These are phyloP conservation scores for Psilocybe tampanensis DNA, from an alignment of 768 basidiomycete species.

Conservation along the genomic window DNA sequence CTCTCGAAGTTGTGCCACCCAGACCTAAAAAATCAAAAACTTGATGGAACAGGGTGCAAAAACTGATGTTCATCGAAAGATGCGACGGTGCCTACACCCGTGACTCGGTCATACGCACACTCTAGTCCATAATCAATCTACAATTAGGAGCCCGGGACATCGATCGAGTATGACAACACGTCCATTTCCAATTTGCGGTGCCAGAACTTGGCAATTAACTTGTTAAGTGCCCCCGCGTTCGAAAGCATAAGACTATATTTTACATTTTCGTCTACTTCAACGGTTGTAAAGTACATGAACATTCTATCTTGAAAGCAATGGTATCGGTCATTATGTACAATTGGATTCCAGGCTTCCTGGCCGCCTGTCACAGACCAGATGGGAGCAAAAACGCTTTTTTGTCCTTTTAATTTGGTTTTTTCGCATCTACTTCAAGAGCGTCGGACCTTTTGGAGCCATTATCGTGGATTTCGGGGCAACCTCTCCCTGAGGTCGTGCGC, in stretches of 20 bases:
- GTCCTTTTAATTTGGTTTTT: neutral
- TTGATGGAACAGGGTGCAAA: neutral
- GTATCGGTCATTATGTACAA: neutral
- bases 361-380: neutral
- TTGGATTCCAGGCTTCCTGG: too few species aligned
- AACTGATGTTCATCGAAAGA: neutral
- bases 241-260: neutral
- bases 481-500: neutral
- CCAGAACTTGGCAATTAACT: neutral
- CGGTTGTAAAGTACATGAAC: neutral
- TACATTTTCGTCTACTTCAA: neutral
- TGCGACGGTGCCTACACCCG: neutral
- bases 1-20: neutral
- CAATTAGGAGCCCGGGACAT: neutral
- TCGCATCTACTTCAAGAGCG: neutral
- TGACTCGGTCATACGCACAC: neutral
- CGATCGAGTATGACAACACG: neutral
- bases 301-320: neutral
- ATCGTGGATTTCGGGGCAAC: neutral
- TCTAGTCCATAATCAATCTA: too few species aligned
- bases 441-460: neutral
- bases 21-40: neutral
- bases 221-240: neutral
- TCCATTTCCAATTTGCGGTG: neutral
- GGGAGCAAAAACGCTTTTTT: neutral